Evolutionary conservation across 148 eudicot species (phyloP).

Genomic region (Rhododendron griersonianum): DNA sequence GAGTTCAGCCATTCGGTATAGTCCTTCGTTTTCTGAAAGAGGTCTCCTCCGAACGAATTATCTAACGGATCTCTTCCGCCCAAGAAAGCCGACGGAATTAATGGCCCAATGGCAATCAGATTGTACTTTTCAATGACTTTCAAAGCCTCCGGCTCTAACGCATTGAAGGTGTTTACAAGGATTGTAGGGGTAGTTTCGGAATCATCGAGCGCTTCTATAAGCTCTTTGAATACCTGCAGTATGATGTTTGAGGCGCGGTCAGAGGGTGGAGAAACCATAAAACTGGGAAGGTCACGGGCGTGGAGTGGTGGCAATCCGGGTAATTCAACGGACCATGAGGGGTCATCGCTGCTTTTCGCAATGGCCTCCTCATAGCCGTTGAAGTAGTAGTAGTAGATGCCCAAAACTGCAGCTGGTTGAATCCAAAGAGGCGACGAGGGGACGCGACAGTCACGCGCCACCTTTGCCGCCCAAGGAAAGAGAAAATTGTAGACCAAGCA

Average conservation of each 20-base stretch:
- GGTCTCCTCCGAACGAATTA: no score
- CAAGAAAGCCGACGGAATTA: no score
- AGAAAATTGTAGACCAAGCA: constrained; percentile 32
- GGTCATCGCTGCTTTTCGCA: constrained; percentile 14
- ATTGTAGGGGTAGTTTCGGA: constrained; percentile 27
- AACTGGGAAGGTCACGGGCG: constrained; percentile 35
- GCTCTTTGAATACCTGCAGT: constrained; percentile 22
- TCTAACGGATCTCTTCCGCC: no score
- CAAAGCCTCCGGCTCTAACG: no score
- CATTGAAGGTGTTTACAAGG: no score
- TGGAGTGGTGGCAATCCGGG: constrained; percentile 20
- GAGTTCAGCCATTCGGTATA: no score
- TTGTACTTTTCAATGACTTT: no score
- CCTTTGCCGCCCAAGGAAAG: constrained; percentile 38
- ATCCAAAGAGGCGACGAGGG: constrained; percentile 37
- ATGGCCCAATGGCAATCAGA: no score
- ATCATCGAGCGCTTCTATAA: constrained; percentile 18
- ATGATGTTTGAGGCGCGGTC: constrained; percentile 8
- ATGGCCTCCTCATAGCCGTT: constrained; percentile 22
- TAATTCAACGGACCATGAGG: constrained; percentile 21
- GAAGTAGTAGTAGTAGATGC: constrained; percentile 31
- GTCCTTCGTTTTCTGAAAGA: no score
- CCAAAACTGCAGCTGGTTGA: constrained; percentile 42
- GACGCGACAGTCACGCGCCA: constrained; percentile 29
- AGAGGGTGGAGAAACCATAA: constrained; percentile 24